Conservation (phyloP, 2,329 filamentous ascomycete species). For the Ambrosiella beaveri region DNA sequence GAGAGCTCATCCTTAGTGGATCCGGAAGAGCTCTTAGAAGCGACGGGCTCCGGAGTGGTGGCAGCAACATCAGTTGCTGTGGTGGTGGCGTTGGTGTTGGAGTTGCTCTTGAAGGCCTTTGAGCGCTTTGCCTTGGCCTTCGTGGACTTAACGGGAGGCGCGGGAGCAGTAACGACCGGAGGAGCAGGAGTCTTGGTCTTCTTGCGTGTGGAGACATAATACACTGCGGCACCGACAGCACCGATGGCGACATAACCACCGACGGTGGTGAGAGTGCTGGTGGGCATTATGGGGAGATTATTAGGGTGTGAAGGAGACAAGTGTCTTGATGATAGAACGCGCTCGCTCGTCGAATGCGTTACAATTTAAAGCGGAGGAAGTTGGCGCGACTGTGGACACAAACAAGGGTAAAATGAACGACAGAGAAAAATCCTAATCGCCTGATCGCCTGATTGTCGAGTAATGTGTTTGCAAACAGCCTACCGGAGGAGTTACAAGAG, state of each 20-base stretch:
- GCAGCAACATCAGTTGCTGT: slow-evolving; percentile 4
- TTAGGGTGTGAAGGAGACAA: neutral
- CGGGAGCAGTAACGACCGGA: slow-evolving; percentile 13
- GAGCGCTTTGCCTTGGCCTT: slow-evolving; percentile 31
- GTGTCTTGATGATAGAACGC: neutral
- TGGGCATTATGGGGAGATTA: slow-evolving; percentile 12
- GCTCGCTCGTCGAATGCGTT: too few species aligned
- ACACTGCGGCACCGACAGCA: slow-evolving; percentile 22
- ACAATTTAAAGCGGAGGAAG: too few species aligned
- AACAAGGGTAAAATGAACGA: neutral
- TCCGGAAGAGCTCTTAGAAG: slow-evolving; percentile 16
- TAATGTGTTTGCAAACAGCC: neutral
- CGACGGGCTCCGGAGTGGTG: neutral
- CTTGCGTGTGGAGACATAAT: slow-evolving; percentile 14
- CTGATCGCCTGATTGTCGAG: neutral
- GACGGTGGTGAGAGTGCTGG: slow-evolving; percentile 17
- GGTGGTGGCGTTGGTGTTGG: slow-evolving; percentile 6
- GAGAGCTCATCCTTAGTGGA: slow-evolving; percentile 34
- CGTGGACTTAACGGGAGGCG: slow-evolving; percentile 17
- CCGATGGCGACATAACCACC: slow-evolving; percentile 23
- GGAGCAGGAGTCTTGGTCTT: neutral
- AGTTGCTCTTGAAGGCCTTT: slow-evolving; percentile 24
- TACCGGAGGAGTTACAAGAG: slow-evolving; percentile 4
- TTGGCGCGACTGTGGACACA: too few species aligned
- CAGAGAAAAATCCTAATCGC: neutral